Percentiles rank a stretch among this genome's conserved stretches.
Conservation (phyloP, 23 red algal genomes). For the Cyanidioschyzon merolae region DNA sequence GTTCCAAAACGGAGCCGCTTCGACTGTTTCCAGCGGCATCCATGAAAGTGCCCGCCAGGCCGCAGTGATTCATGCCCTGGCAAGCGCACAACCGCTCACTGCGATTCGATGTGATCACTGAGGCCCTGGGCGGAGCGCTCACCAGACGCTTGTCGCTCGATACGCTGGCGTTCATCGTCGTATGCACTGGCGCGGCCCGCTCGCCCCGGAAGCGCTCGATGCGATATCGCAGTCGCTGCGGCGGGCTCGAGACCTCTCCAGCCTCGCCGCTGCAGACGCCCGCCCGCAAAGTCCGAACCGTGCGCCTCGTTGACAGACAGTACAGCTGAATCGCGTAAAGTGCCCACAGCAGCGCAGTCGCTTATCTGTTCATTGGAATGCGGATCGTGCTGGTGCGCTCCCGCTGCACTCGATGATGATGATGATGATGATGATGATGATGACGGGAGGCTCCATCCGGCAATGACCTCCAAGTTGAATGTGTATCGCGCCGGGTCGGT, state of each 20-base stretch:
- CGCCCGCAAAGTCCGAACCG: not conserved
- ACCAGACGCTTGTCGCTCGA: no score
- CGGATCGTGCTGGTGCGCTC: not conserved
- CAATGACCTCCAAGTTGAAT: slow-evolving; percentile 32
- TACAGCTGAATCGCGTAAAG: not conserved
- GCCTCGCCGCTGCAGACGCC: not conserved
- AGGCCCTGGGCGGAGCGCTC: no score
- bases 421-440: not conserved
- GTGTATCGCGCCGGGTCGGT: slow-evolving; percentile 25
- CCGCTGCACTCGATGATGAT: no score
- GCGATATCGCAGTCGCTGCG: not conserved
- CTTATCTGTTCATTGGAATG: not conserved
- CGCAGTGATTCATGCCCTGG: no score
- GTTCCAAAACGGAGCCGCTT: no score
- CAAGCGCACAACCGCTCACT: no score
- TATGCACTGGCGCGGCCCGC: not conserved
- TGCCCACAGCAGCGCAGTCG: not conserved
- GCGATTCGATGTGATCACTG: no score
- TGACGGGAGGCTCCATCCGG: slow-evolving; percentile 17
- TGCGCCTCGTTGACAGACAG: not conserved
- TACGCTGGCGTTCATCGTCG: not conserved
- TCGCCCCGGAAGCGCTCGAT: not conserved
- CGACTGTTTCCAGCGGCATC: no score
- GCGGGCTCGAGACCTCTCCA: not conserved
- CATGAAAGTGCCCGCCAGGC: no score